Evolutionary conservation across 495 filamentous ascomycete genomes (phyloP).

Genomic region (Penicillium odoratum): DNA sequence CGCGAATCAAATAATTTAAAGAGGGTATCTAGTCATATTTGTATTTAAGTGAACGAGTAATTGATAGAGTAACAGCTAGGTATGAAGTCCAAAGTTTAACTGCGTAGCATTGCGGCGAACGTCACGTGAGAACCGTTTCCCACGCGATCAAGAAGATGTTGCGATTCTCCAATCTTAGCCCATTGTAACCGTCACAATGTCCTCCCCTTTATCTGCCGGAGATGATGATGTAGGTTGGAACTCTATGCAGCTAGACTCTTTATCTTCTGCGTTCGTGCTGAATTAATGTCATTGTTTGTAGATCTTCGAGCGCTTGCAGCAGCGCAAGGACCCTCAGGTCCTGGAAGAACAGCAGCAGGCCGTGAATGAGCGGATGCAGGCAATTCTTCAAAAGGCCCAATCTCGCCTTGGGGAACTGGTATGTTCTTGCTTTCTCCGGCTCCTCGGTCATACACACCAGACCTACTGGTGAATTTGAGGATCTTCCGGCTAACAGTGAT

Average conservation of each 20-base stretch:
- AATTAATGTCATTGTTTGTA: conserved; percentile 22
- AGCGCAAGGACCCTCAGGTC: conserved; percentile 59
- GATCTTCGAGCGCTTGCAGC: conserved; percentile 68
- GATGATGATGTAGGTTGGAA: conserved; percentile 40
- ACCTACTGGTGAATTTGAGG: conserved; percentile 5
- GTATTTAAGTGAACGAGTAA: too few relatives aligned
- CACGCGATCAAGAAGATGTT: conserved; percentile 17
- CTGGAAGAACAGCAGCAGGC: conserved; percentile 62
- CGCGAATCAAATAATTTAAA: too few relatives aligned
- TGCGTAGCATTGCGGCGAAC: too few relatives aligned
- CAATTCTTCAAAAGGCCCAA: conserved; percentile 67
- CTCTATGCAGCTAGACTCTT: too few relatives aligned
- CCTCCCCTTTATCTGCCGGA: conserved; percentile 41
- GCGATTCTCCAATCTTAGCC: conserved; percentile 21
- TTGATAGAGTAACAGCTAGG: too few relatives aligned
- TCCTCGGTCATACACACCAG: background rate
- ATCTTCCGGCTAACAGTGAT: conserved; percentile 18
- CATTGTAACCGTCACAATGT: conserved; percentile 46
- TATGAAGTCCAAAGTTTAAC: too few relatives aligned
- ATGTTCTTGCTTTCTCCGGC: conserved; percentile 12
- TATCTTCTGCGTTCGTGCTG: background rate
- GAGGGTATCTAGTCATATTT: too few relatives aligned
- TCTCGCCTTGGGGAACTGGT: conserved; percentile 57
- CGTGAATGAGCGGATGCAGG: conserved; percentile 59
- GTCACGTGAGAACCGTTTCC: conserved; percentile 5